These are phyloP conservation scores for Cokeromyces recurvatus DNA, from an alignment of 371 early-diverging fungal genomes.

Conservation along the genomic window DNA sequence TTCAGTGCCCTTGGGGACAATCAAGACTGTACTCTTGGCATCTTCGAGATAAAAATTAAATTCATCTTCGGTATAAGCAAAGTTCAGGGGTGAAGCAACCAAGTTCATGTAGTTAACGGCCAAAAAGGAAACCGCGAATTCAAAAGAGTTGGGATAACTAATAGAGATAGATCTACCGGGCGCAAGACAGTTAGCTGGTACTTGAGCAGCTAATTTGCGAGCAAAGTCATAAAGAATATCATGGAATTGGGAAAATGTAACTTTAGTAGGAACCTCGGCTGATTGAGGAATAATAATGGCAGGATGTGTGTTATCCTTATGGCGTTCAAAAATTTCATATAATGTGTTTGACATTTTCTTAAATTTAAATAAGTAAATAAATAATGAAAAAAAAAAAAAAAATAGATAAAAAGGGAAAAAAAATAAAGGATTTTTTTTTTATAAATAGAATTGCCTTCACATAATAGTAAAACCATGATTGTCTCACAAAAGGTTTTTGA, in stretches of 20 bases:
- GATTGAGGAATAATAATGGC: slow-evolving; percentile 45
- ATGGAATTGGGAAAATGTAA: slow-evolving; percentile 33
- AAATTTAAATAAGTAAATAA: no score
- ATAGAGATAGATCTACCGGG: slow-evolving; percentile 68
- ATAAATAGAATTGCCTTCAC: no score
- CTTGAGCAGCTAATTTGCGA: slow-evolving; percentile 21
- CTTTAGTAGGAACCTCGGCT: slow-evolving; percentile 21
- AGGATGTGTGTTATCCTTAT: slow-evolving; percentile 8
- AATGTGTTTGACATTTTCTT: slow-evolving; percentile 23
- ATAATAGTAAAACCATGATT: no score
- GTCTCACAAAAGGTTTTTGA: no score
- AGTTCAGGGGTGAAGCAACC: slow-evolving; percentile 76
- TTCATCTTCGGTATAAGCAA: slow-evolving; percentile 69
- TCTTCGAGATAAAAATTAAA: slow-evolving; percentile 80
- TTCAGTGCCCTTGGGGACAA: slow-evolving; percentile 54
- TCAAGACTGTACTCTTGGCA: slow-evolving; percentile 56
- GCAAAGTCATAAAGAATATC: slow-evolving; percentile 35
- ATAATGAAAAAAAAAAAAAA: slow-evolving; percentile 1
- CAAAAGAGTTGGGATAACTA: slow-evolving; percentile 67
- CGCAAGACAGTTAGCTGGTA: slow-evolving; percentile 26
- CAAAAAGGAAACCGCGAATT: slow-evolving; percentile 68
- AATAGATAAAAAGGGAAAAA: not conserved
- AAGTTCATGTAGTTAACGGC: slow-evolving; percentile 59
- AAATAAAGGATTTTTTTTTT: slow-evolving; percentile 2
- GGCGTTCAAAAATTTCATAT: slow-evolving; percentile 22